Evolutionary conservation across 331 rosid genomes (phyloP), one percentile per base, ranked within the genome.

Genomic region (Quercus lobata): DNA sequence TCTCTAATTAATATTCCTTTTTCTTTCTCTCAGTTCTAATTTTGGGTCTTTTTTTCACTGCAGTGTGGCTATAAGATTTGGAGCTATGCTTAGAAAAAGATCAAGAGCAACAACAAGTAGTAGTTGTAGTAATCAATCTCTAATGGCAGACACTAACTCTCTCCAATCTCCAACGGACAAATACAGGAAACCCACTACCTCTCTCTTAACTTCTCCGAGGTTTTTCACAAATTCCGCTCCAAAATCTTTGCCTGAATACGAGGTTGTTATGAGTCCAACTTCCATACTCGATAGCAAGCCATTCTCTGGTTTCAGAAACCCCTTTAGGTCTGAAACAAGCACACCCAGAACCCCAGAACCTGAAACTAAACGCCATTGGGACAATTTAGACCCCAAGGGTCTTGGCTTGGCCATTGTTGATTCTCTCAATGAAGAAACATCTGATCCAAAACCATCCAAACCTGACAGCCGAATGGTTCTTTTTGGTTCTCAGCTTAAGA

Each of bases 381-480:
- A 84, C 16, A 89, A 75, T 77, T 29, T 82, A 74, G 94, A 90
- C 27, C 72, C 94, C 5, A 88, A 85, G 81, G 92, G 89, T 2
- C 90, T 93, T 74, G 98, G 98, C 41, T 94, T 95, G 32, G 99
- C 85, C 60, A 85, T 95, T 25, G 90, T 95, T 35, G 96, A 91
- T 70, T 89, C 92, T 81, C 92, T 94, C 22, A 62, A 78, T 3
- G 92, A 91, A 15, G 91, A 87, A 21, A 83, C 79, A 6, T 76
- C 84, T 0, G 83, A 70, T 37, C 85, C 83, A 2, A 77, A 74
- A 24, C 82, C 76, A 61, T 75, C 87, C 1, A 89, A 85, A 61
- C 68, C 73, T 1, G 91, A 91, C 9, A 85, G 78, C 37, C 66
- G 90, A 75, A 90, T 78, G 91, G 93, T 95, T 44, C 82, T 93